phyloP scores from a whole-genome alignment of 78 protist species.

The Polysphondylium violaceum region DNA sequence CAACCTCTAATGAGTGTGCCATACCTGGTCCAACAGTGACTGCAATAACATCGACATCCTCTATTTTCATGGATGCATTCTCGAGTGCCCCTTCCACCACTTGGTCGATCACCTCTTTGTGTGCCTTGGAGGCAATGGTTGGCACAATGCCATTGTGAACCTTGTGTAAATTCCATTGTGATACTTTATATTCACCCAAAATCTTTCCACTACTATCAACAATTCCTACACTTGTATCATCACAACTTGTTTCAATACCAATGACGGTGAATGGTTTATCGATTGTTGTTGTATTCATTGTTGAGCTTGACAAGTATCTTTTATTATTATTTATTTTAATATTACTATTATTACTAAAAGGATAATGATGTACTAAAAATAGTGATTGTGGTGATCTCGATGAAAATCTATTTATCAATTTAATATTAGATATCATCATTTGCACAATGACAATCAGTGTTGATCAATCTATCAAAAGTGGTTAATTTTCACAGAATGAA shows the following conservation, averaged over 20 bases:
- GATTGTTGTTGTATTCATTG: neutral
- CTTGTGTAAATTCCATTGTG: conserved; percentile 76
- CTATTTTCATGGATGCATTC: neutral
- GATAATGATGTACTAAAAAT: neutral
- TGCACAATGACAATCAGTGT: neutral
- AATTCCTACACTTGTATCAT: conserved; percentile 88
- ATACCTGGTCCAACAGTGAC: conserved; percentile 89
- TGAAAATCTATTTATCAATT: neutral
- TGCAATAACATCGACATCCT: conserved; percentile 80
- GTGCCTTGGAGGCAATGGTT: conserved; percentile 58
- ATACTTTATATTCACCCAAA: conserved; percentile 5
- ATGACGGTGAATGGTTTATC: neutral
- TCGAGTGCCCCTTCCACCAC: conserved; percentile 29
- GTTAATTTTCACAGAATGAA: too few species aligned
- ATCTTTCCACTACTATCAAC: conserved; percentile 61
- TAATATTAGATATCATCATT: neutral
- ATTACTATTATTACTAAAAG: neutral
- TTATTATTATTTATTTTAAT: neutral
- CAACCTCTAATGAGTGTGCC: conserved; percentile 69
- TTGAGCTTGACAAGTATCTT: neutral
- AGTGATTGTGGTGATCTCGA: too few species aligned
- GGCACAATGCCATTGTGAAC: conserved; percentile 86
- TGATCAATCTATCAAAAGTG: too few species aligned
- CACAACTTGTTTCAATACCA: conserved; percentile 90
- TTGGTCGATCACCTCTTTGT: conserved; percentile 27